Conservation (phyloP, 208 protist genomes). For the Wallacemonas sp. region DNA sequence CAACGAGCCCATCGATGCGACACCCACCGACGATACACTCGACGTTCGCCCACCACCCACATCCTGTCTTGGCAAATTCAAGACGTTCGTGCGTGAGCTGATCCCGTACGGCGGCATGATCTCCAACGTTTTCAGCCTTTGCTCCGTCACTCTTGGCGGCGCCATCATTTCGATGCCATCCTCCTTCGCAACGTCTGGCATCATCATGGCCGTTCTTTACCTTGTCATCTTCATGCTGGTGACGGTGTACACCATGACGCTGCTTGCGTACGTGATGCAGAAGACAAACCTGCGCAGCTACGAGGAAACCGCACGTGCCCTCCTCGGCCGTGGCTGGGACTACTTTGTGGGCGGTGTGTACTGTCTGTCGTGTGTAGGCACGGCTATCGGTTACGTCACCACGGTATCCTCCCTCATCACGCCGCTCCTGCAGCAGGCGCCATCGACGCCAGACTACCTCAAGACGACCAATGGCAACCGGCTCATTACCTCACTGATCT, state of each 20-base stretch:
- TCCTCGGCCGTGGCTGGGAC: constrained; percentile 51
- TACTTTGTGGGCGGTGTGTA: constrained; percentile 73
- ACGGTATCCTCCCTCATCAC: constrained; percentile 51
- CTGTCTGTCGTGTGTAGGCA: constrained; percentile 63
- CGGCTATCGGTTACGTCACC: constrained; percentile 75
- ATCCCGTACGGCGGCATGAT: constrained; percentile 48
- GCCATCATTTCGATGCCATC: constrained; percentile 60
- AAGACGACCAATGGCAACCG: constrained; percentile 33
- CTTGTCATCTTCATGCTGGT: constrained; percentile 44
- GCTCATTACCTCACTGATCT: constrained; percentile 36
- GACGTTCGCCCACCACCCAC: no score
- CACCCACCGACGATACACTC: no score
- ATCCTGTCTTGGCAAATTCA: constrained; percentile 1
- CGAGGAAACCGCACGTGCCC: constrained; percentile 39
- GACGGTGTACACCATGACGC: constrained; percentile 62
- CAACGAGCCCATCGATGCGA: no score
- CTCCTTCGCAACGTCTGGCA: constrained; percentile 46
- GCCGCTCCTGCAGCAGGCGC: constrained; percentile 37
- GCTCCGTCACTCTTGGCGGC: constrained; percentile 57
- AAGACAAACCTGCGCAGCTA: constrained; percentile 52
- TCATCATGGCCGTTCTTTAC: constrained; percentile 62
- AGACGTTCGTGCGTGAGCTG: constrained; percentile 9
- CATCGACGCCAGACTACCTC: constrained; percentile 38
- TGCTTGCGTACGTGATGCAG: constrained; percentile 47
- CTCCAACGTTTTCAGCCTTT: constrained; percentile 57